Percentiles rank a stretch among this genome's conserved stretches.
phyloP scores from a whole-genome alignment of 2,329 filamentous ascomycete species.

The Sporothrix mexicana region DNA sequence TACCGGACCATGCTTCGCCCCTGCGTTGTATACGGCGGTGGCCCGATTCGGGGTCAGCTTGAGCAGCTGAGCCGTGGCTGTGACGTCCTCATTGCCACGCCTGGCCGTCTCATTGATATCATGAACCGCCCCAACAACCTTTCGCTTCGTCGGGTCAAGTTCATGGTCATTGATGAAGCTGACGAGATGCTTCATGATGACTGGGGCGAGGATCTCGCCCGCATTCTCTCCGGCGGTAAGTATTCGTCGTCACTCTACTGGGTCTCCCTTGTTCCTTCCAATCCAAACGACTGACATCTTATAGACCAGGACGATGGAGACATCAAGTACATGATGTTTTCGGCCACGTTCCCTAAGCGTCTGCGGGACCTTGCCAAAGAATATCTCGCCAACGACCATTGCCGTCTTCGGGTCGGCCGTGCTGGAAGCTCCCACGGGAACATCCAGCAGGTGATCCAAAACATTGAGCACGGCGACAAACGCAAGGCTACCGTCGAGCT shows the following conservation, averaged over 20 bases:
- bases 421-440: constrained; percentile 82
- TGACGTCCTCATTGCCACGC: constrained; percentile 86
- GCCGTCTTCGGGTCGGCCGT: constrained; percentile 85
- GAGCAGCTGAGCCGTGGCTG: constrained; percentile 80
- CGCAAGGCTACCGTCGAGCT: constrained; percentile 73
- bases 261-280: constrained; percentile 30
- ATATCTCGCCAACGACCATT: constrained; percentile 74
- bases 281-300: background rate
- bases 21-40: constrained; percentile 86
- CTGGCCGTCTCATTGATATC: constrained; percentile 84
- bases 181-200: constrained; percentile 86
- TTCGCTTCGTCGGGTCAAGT: constrained; percentile 77
- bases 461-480: constrained; percentile 70
- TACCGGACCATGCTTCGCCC: constrained; percentile 95
- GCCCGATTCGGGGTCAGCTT: constrained; percentile 71
- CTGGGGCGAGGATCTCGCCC: constrained; percentile 77
- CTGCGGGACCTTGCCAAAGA: constrained; percentile 77
- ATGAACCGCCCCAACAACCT: constrained; percentile 73
- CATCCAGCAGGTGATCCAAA: constrained; percentile 78
- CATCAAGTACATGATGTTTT: constrained; percentile 81
- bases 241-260: constrained; percentile 39
- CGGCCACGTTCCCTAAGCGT: constrained; percentile 86
- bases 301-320: constrained; percentile 76
- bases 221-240: constrained; percentile 81
- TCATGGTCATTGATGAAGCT: constrained; percentile 87